Percentiles rank a stretch among this genome's conserved stretches.
Conservation (phyloP, 2,329 filamentous ascomycete species). For the Elsinoe fawcettii region DNA sequence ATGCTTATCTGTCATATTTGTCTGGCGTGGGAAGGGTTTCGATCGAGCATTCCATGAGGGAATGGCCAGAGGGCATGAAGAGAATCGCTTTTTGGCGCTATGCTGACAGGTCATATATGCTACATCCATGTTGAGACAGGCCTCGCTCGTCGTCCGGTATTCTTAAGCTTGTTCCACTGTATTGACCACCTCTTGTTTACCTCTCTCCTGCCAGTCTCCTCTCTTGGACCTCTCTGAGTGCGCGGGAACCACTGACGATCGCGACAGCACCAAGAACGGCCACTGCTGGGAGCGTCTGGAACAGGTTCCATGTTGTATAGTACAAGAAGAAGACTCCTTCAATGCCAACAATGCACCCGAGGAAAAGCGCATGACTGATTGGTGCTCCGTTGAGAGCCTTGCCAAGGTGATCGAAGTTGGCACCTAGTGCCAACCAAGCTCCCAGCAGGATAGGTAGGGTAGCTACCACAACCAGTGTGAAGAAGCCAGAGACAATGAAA, state of each 20-base stretch:
- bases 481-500: conserved; percentile 68
- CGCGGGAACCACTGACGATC: conserved; percentile 81
- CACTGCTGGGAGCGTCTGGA: conserved; percentile 74
- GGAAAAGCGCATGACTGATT: conserved; percentile 73
- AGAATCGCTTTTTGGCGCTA: conserved; percentile 1
- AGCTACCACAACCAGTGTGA: conserved; percentile 63
- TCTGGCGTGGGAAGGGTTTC: background rate
- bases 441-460: conserved; percentile 67
- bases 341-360: conserved; percentile 77
- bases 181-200: conserved; percentile 26
- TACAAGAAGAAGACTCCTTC: conserved; percentile 93
- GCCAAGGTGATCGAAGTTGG: conserved; percentile 68
- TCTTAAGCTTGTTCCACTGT: background rate
- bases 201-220: conserved; percentile 67
- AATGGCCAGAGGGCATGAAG: background rate
- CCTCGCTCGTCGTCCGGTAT: background rate
- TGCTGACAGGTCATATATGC: background rate
- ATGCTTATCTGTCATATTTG: too few relatives aligned
- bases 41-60: background rate
- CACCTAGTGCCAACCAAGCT: conserved; percentile 70
- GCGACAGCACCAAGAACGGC: conserved; percentile 60
- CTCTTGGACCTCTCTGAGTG: conserved; percentile 85
- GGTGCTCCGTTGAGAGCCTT: conserved; percentile 71
- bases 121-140: conserved; percentile 10
- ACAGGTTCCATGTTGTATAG: conserved; percentile 85